Evolutionary conservation across 2,329 filamentous ascomycete species (phyloP), one percentile per base, ranked within the genome.

Genomic region (Pseudopyrenochaeta lycopersici): DNA sequence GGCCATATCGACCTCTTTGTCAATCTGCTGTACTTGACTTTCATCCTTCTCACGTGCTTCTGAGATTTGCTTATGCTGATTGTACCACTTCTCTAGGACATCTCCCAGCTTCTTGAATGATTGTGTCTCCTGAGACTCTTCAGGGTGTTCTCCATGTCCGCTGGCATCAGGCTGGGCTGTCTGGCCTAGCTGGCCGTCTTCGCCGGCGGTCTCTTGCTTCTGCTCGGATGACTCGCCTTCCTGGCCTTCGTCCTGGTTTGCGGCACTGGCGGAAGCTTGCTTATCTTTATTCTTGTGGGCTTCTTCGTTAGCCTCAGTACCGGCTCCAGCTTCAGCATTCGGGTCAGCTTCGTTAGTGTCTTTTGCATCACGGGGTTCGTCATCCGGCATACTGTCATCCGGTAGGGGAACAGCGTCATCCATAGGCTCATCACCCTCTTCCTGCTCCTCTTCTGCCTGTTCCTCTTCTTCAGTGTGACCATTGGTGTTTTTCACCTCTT

Each of bases 101-200:
- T 99, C 92, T 18, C 95, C 95, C 27, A 99, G 85, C 70, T 97
- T 96, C 78, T 95, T 95, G 82, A 97, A 97, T 1, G 92, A 90
- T 63, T 95, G 87, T 40, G 81, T 79, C 46, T 85, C 75, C 4
- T 70, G 67, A 15, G 70, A 67, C 32, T 80, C 75, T 61, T 81
- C 72, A 14, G 75, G 51, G 36, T 72, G 69, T 43, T 77, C 74
- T 17, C 70, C 69, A n/a, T 63, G 68, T 9, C 74, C 73, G 29
- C 71, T 68, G 14, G 72, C 72, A 49, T 77, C 71, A 39, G 71
- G 71, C 12, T 70, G 67, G 2, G 69, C 62, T 20, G 72, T 70
- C 29, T 77, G 68, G 18, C 69, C 71, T 21, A 73, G 75, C 7
- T 77, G 79, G 11, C 87, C 88, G 61, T 90, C 85, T 66, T 87